Evolutionary conservation across 192 early-diverging fungal species (phyloP).

Genomic region (Haplosporangium gracile): DNA sequence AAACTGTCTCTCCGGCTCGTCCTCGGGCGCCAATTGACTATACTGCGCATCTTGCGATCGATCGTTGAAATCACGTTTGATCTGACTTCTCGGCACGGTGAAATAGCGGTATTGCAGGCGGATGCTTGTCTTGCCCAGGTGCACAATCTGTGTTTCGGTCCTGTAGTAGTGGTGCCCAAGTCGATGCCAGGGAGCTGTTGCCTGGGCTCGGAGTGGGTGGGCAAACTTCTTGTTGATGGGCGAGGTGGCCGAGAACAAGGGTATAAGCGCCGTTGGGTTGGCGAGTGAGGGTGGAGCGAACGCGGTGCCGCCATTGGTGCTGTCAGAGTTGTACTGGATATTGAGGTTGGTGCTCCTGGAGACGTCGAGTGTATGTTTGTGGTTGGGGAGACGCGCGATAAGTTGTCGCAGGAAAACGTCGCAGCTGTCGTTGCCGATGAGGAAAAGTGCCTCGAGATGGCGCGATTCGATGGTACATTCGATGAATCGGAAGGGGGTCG

Average conservation of each 20-base stretch:
- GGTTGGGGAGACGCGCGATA: constrained; percentile 1
- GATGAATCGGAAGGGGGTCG: constrained; percentile 6
- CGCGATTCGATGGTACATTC: constrained; percentile 25
- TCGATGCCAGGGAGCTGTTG: constrained; percentile 10
- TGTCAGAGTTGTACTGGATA: constrained; percentile 1
- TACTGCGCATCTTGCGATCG: constrained; percentile 18
- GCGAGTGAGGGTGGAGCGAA: neutral
- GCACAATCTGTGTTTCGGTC: constrained; percentile 14
- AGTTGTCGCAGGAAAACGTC: neutral
- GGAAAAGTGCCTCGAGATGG: constrained; percentile 27
- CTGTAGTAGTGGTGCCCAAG: constrained; percentile 6
- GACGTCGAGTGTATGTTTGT: constrained; percentile 4
- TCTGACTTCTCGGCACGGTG: constrained; percentile 28
- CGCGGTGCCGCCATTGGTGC: neutral
- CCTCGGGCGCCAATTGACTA: neutral
- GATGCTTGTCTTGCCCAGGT: constrained; percentile 26
- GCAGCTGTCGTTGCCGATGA: constrained; percentile 19
- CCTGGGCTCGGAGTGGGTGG: neutral
- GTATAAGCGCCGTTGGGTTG: neutral
- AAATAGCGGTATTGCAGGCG: constrained; percentile 21
- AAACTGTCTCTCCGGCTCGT: constrained; percentile 31
- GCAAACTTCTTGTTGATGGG: neutral
- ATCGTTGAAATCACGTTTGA: constrained; percentile 24
- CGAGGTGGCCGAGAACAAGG: neutral
- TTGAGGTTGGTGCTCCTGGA: constrained; percentile 14